Conservation (phyloP, 345 rosid genomes). For the Leavenworthia alabamica region DNA sequence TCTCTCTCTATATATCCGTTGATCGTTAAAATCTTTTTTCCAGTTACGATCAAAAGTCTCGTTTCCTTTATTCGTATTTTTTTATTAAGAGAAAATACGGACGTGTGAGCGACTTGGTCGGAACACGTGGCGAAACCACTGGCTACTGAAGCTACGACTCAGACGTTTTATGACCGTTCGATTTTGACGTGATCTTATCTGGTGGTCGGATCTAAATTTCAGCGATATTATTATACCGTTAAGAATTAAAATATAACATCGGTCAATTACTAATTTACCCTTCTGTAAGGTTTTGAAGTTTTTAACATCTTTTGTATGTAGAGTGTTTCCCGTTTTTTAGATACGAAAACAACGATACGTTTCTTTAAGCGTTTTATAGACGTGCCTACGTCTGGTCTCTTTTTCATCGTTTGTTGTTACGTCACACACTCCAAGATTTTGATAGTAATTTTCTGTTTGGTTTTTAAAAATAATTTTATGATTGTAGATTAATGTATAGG, state of each 20-base stretch:
- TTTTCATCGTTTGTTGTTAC: neutral
- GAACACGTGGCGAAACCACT: conserved; percentile 26
- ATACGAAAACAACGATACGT: neutral
- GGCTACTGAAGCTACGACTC: conserved; percentile 6
- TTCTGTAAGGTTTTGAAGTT: neutral
- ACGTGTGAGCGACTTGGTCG: conserved; percentile 28
- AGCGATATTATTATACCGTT: conserved; percentile 15
- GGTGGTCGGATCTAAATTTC: conserved; percentile 3
- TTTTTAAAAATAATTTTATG: neutral
- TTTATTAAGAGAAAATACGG: neutral
- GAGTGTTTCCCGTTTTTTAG: conserved; percentile 3
- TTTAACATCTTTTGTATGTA: neutral
- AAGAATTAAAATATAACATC: neutral
- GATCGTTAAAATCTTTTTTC: neutral
- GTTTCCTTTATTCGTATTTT: neutral
- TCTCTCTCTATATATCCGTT: conserved; percentile 21
- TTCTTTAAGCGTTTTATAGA: neutral
- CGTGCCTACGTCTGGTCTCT: conserved; percentile 5
- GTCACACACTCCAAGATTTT: conserved; percentile 17
- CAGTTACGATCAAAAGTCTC: neutral
- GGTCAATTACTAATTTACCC: neutral
- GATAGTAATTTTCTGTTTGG: neutral
- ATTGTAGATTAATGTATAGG: conserved; percentile 17
- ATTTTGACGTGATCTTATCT: conserved; percentile 22
- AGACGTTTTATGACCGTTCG: conserved; percentile 16